Base-by-base conservation (phyloP, 2,329 filamentous ascomycete genomes). In the Lecanicillium sp. region DNA sequence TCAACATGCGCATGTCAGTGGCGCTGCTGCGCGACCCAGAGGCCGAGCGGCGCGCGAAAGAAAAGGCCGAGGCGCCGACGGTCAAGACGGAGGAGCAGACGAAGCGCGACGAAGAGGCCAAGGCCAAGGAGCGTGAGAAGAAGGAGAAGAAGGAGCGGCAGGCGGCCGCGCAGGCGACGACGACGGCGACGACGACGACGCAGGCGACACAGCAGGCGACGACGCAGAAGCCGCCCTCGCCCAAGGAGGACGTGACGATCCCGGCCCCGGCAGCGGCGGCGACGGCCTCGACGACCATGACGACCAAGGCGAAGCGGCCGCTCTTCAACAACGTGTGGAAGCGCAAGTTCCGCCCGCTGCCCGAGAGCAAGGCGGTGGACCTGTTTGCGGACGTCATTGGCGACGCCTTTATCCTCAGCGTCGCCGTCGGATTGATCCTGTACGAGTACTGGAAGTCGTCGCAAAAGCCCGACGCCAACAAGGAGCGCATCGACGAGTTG, bases 311-410 rank as follows among this genome's bases (percentile, higher is more conserved):
- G 48, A 47, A 46, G 17, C 53, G 43, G 12, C 41, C 54, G 8
- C 51, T 55, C 4, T 61, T 68, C 33, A 65, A 65, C 32, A 81
- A 69, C 47, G 61, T 81, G 10, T 82, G 79, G 78, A 70, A 53
- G 43, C 71, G 78, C 42, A 77, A 74, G 51, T 82, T 82, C 52
- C 64, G 78, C 37, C 58, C 77, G 6, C 60, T 82, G n/a, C 76
- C 78, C 9, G 78, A 82, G 52, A 66, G 58, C 13, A 82, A 81
- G 57, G 78, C 78, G 8, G 78, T 82, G 10, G 77, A 81, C 49
- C 59, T 82, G 7, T 82, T 82, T 49, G 79, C 78, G 30, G 78
- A 82, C 50, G 77, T 82, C 13, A 61, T 77, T 36, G 78, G 78
- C 29, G 78, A 82, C 46, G 61, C 64, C 13, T 82, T 82, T 51